Percentiles rank a stretch among this genome's conserved stretches.
These are phyloP conservation scores for Leccinum pellstonianum DNA, from an alignment of 768 basidiomycete genomes.

Conservation along the genomic window DNA sequence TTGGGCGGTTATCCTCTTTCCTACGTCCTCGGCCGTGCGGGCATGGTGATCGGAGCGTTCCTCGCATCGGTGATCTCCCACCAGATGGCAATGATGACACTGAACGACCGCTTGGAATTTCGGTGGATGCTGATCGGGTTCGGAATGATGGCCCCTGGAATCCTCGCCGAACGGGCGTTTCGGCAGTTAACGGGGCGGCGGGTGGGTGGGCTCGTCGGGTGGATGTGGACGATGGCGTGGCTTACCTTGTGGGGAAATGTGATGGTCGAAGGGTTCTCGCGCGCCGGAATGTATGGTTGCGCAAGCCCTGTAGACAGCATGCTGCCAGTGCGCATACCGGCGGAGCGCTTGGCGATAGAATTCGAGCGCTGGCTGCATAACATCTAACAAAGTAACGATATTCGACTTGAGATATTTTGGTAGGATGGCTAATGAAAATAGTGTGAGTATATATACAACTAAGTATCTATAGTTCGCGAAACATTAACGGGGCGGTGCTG, in stretches of 20 bases:
- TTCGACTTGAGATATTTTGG: not conserved
- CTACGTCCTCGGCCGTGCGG: slow-evolving; percentile 45
- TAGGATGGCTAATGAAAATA: not conserved
- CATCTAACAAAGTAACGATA: not conserved
- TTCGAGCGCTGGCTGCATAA: slow-evolving; percentile 18
- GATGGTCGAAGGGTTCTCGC: slow-evolving; percentile 24
- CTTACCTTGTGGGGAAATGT: slow-evolving; percentile 23
- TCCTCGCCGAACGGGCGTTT: slow-evolving; percentile 43
- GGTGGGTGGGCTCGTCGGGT: slow-evolving; percentile 32
- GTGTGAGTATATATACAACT: too few relatives aligned
- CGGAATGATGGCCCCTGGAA: slow-evolving; percentile 51
- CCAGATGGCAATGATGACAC: slow-evolving; percentile 47
- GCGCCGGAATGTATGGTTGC: slow-evolving; percentile 11
- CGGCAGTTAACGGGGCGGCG: slow-evolving; percentile 22
- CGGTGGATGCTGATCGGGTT: slow-evolving; percentile 47
- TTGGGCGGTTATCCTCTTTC: slow-evolving; percentile 32
- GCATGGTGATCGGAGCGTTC: slow-evolving; percentile 55
- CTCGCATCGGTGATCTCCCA: slow-evolving; percentile 57
- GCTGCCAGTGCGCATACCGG: slow-evolving; percentile 7
- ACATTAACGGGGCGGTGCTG: too few relatives aligned
- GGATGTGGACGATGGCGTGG: slow-evolving; percentile 37
- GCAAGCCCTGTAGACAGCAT: slow-evolving; percentile 6
- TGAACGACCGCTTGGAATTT: slow-evolving; percentile 48
- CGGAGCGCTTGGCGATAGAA: slow-evolving; percentile 9
- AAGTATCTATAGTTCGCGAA: too few relatives aligned